A percentile compares a stretch with the other conserved stretches of the same genome.
phyloP scores from a whole-genome alignment of 495 filamentous ascomycete genomes.

The Neurospora sp. region DNA sequence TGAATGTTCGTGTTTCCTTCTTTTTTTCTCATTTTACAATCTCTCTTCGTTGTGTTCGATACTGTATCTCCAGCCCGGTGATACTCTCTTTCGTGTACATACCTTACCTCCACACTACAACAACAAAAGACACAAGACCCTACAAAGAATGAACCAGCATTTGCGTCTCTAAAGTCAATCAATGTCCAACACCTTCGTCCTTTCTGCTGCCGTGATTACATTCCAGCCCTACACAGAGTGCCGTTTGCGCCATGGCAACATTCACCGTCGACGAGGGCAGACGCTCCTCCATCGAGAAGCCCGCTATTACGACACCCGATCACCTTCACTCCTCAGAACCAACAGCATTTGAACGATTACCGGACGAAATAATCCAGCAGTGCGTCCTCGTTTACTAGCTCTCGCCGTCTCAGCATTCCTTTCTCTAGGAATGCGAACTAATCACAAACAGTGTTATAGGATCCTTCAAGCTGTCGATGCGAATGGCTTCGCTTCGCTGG shows the following conservation, averaged over 20 bases:
- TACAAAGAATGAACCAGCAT: not conserved
- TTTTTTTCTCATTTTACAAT: not conserved
- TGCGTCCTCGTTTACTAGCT: conserved; percentile 16
- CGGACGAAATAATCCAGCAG: conserved; percentile 43
- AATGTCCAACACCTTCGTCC: not conserved
- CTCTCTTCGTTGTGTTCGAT: not conserved
- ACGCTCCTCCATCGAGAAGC: conserved; percentile 25
- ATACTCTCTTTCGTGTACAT: not conserved
- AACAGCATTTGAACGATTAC: conserved; percentile 34
- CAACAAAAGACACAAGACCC: not conserved
- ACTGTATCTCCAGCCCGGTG: not conserved
- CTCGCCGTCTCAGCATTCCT: not conserved
- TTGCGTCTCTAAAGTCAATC: not conserved
- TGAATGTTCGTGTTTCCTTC: not conserved
- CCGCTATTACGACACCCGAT: conserved; percentile 11
- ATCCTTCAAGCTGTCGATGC: conserved; percentile 67
- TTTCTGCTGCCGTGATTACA: conserved; percentile 7
- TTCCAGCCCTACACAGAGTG: not conserved
- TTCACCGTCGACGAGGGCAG: conserved; percentile 11
- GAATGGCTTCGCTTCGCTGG: conserved; percentile 71
- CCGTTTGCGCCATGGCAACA: conserved; percentile 13
- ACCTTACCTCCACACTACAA: not conserved
- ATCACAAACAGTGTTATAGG: conserved; percentile 31
- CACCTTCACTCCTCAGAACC: conserved; percentile 1
- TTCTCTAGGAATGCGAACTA: not conserved